These are phyloP conservation scores for Trifolium subterraneum DNA, from an alignment of 306 rosid species.

Conservation along the genomic window DNA sequence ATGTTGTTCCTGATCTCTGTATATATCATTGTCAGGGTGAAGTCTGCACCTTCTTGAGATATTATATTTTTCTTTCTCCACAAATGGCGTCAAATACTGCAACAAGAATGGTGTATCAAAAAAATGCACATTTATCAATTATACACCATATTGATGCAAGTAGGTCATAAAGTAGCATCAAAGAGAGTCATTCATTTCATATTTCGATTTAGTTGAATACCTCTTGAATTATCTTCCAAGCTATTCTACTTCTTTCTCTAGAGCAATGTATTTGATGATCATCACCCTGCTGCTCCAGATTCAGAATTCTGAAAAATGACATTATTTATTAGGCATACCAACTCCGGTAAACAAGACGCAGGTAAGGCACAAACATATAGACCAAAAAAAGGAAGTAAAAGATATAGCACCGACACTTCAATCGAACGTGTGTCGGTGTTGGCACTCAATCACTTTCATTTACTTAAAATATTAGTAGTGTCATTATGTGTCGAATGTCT, in stretches of 20 bases:
- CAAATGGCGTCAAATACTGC: slow-evolving; percentile 61
- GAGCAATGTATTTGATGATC: slow-evolving; percentile 60
- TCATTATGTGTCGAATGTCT: not conserved
- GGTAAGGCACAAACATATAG: slow-evolving; percentile 34
- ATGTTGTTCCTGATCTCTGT: slow-evolving; percentile 63
- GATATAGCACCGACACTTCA: not conserved
- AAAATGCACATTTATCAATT: slow-evolving; percentile 24
- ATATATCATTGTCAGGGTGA: slow-evolving; percentile 61
- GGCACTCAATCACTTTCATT: not conserved
- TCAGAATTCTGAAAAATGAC: slow-evolving; percentile 46
- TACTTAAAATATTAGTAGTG: not conserved
- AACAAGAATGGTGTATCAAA: slow-evolving; percentile 35
- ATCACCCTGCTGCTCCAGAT: slow-evolving; percentile 41
- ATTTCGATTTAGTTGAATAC: slow-evolving; percentile 37
- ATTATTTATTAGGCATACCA: slow-evolving; percentile 41
- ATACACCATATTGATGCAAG: slow-evolving; percentile 4
- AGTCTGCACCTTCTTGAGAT: slow-evolving; percentile 53
- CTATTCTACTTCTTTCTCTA: slow-evolving; percentile 65
- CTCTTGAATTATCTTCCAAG: slow-evolving; percentile 64
- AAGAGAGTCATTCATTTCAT: slow-evolving; percentile 19
- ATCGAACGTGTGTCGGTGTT: not conserved
- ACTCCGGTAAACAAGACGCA: slow-evolving; percentile 36
- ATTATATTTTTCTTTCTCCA: slow-evolving; percentile 57
- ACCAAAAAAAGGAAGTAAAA: slow-evolving; percentile 1
- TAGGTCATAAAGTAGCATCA: slow-evolving; percentile 21